Evolutionary conservation across 2,329 filamentous ascomycete species (phyloP), one percentile per base, ranked within the genome.

Genomic region (Magnaporthales sp.): DNA sequence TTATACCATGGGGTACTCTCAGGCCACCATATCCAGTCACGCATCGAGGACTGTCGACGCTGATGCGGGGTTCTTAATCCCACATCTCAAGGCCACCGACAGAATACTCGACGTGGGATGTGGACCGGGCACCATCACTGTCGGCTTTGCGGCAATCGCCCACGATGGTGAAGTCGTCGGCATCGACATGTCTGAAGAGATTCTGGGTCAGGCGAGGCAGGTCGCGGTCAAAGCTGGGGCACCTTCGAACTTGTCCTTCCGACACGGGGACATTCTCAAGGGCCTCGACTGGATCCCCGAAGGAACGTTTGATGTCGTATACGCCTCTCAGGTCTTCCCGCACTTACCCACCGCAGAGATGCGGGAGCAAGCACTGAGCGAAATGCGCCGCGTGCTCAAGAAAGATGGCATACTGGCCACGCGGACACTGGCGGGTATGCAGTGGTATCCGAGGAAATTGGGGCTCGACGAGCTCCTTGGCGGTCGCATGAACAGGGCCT

Each of bases 121-220:
- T 71, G 81, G 81, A 0, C 79, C 81, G 1, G 81, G 81, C 2
- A 82, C 79, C 31, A 83, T 84, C 70, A 80, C 81, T 3, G 72
- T 75, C 0, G 79, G 77, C 6, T 72, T 84, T 56, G 77, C 77
- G 58, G 73, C 74, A 31, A 74, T 77, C 67, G 78, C 79, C 2
- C 75, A 75, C 4, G 62, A 77, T 7, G 80, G 80, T 24, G 68
- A 71, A 6, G 72, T 80, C 2, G 73, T 74, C 11, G 80, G 79
- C 32, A 67, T 81, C 32, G 80, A 82, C 66, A 71, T 75, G 9
- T 77, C 75, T 0, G 69, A 67, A 6, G 68, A 69, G 0, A 74
- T 77, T 15, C 67, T 80, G 10, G 70, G 73, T 7, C 69, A 73
- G 58, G 78, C 79, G 4, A 72, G 69, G 8, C 54, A 38, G 7